phyloP scores from a whole-genome alignment of 148 eudicot genomes.

The Chenopodium formosanum region DNA sequence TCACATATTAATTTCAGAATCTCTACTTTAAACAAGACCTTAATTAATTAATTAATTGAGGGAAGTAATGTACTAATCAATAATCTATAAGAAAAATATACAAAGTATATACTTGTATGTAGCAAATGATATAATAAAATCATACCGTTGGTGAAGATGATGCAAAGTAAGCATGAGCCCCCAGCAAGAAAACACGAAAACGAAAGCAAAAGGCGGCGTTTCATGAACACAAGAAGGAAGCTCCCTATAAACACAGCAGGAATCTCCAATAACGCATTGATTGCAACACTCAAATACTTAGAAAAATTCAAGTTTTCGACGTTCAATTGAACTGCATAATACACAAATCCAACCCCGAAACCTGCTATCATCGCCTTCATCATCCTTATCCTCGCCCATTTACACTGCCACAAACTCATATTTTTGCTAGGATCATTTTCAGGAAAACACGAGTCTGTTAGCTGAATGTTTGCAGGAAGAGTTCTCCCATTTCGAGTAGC shows the following conservation, averaged over 20 bases:
- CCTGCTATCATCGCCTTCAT: constrained; percentile 38
- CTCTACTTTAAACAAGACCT: too few relatives aligned
- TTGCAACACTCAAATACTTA: constrained; percentile 40
- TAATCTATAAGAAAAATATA: neutral
- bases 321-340: constrained; percentile 52
- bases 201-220: constrained; percentile 9
- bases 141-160: constrained; percentile 24
- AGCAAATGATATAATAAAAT: neutral
- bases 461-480: constrained; percentile 17
- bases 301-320: constrained; percentile 47
- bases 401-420: constrained; percentile 33
- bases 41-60: too few relatives aligned
- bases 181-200: constrained; percentile 32
- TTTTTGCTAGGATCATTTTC: neutral
- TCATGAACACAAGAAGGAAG: constrained; percentile 10
- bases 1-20: too few relatives aligned
- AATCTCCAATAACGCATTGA: constrained; percentile 51
- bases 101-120: neutral
- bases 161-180: constrained; percentile 31
- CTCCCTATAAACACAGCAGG: constrained; percentile 49
- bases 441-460: constrained; percentile 7
- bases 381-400: constrained; percentile 44
- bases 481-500: constrained; percentile 26
- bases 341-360: constrained; percentile 45
- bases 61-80: too few relatives aligned